These are phyloP conservation scores for Plasmodium cynomolgi DNA, from an alignment of 169 alveolate genomes.

Conservation along the genomic window DNA sequence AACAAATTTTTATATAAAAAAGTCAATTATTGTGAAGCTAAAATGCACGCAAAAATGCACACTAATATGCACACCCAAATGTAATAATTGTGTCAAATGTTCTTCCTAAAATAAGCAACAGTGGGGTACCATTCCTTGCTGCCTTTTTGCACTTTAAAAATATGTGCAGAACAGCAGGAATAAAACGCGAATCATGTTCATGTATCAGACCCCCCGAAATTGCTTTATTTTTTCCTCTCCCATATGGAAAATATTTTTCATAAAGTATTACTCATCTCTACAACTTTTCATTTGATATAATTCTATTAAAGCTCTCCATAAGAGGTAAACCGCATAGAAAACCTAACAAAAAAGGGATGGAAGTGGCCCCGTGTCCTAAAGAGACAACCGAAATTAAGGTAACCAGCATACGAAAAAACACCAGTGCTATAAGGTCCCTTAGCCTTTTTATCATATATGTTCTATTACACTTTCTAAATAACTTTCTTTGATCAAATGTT, in stretches of 20 bases:
- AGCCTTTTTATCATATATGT: background rate
- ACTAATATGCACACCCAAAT: too few relatives aligned
- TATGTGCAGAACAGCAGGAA: too few relatives aligned
- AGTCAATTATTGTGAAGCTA: too few relatives aligned
- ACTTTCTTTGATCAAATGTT: background rate
- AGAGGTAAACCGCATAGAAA: background rate
- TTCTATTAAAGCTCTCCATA: background rate
- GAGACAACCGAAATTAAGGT: background rate
- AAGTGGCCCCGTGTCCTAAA: background rate
- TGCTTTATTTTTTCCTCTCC: background rate
- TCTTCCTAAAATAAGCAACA: too few relatives aligned
- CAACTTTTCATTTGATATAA: background rate
- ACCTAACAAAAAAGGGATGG: background rate
- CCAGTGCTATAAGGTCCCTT: background rate
- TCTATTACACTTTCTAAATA: background rate
- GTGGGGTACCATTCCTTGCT: too few relatives aligned
- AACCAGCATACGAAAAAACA: background rate
- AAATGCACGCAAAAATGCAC: too few relatives aligned
- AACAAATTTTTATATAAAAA: too few relatives aligned
- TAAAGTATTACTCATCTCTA: background rate
- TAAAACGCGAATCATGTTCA: too few relatives aligned
- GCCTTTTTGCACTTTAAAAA: too few relatives aligned
- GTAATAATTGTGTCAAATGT: too few relatives aligned
- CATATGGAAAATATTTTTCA: background rate
- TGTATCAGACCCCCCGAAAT: too few relatives aligned